Percentiles rank a stretch among this genome's conserved stretches.
Conservation (phyloP, 106 monocot species). For the Dendrobium chrysotoxum region DNA sequence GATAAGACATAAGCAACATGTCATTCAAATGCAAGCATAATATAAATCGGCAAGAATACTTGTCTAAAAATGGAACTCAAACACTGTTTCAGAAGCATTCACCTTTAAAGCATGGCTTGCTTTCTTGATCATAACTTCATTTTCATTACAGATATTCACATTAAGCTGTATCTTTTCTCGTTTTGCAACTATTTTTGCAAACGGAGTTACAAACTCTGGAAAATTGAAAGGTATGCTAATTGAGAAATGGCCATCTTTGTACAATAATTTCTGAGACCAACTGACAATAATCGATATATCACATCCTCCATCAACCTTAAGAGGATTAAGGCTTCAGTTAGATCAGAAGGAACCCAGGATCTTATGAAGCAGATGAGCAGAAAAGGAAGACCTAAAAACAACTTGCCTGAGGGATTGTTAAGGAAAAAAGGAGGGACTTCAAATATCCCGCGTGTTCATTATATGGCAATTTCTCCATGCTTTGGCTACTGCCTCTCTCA, state of each 20-base stretch:
- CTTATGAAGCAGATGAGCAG: neutral
- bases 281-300: constrained; percentile 50
- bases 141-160: constrained; percentile 50
- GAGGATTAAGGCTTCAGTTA: neutral
- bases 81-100: neutral
- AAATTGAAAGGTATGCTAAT: constrained; percentile 70
- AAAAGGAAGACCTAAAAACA: neutral
- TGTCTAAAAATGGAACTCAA: neutral
- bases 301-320: constrained; percentile 73
- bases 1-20: neutral
- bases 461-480: constrained; percentile 25
- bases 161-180: constrained; percentile 69
- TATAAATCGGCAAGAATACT: neutral
- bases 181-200: constrained; percentile 52
- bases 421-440: constrained; percentile 52
- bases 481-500: constrained; percentile 27
- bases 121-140: constrained; percentile 63
- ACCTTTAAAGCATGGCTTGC: constrained; percentile 89
- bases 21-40: neutral
- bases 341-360: neutral
- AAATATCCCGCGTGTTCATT: constrained; percentile 41
- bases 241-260: constrained; percentile 59
- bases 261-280: constrained; percentile 82
- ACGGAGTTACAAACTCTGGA: constrained; percentile 79
- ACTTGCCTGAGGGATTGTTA: constrained; percentile 61